Conservation (phyloP, 1,139 yeast species). For the Suhomyces atakaporum region DNA sequence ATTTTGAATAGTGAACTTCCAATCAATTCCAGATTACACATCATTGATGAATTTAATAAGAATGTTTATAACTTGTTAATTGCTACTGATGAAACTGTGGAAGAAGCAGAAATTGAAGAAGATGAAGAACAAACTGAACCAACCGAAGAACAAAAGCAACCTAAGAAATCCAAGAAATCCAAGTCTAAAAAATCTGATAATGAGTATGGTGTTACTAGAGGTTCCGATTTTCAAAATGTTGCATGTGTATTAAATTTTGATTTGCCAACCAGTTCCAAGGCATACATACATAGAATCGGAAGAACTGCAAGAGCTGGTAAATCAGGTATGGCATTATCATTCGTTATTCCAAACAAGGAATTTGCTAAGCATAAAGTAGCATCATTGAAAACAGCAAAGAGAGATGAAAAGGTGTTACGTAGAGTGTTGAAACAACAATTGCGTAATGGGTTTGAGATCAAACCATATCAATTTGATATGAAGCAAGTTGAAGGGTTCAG, state of each 20-base stretch:
- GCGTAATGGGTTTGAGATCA: constrained; percentile 68
- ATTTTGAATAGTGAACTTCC: constrained; percentile 93
- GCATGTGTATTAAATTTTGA: constrained; percentile 97
- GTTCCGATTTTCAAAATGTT: constrained; percentile 94
- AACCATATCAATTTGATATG: constrained; percentile 90
- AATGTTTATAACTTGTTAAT: constrained; percentile 83
- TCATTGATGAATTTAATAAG: constrained; percentile 92
- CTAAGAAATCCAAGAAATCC: constrained; percentile 12
- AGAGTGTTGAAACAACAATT: constrained; percentile 78
- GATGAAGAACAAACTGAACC: constrained; percentile 42
- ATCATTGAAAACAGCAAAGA: constrained; percentile 64
- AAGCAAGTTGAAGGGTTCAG: constrained; percentile 94
- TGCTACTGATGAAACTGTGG: constrained; percentile 89
- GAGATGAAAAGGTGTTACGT: constrained; percentile 81
- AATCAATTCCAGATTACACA: constrained; percentile 87
- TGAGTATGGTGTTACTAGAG: constrained; percentile 86
- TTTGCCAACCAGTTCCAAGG: constrained; percentile 84
- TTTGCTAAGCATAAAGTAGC: constrained; percentile 91
- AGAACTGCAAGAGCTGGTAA: constrained; percentile 98
- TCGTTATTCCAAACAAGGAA: constrained; percentile 80
- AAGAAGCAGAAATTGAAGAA: constrained; percentile 48
- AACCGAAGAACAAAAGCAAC: constrained; percentile 28
- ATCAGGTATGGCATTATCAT: constrained; percentile 92
- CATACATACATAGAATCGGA: constrained; percentile 93
- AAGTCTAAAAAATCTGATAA: constrained; percentile 57